Percentiles rank a stretch among this genome's conserved stretches.
Conservation (phyloP, 2,329 filamentous ascomycete genomes). For the Gaeumannomyces tritici region DNA sequence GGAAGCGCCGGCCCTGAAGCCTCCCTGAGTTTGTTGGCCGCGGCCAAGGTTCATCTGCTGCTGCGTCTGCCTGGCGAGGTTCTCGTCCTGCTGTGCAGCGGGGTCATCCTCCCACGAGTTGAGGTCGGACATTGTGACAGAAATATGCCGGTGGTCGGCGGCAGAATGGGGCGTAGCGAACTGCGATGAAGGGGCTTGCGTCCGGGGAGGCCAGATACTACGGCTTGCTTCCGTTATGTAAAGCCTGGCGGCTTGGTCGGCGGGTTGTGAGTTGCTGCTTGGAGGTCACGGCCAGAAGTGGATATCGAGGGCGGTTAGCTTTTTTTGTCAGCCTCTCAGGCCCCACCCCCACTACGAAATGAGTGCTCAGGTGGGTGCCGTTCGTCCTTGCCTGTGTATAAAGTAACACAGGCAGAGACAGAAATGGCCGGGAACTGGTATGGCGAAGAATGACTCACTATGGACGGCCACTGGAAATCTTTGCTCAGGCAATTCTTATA, state of each 20-base stretch:
- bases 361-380: background rate
- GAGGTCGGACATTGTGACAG: conserved; percentile 65
- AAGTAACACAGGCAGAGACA: no score
- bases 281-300: background rate
- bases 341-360: background rate
- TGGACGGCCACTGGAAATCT: background rate
- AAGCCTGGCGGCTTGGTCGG: no score
- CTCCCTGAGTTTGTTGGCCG: conserved; percentile 25
- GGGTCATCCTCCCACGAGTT: conserved; percentile 94
- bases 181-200: background rate
- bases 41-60: conserved; percentile 64
- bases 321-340: background rate
- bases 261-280: background rate
- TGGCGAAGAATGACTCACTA: background rate
- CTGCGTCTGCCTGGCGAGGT: conserved; percentile 66
- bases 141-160: background rate
- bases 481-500: background rate
- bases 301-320: background rate
- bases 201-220: background rate
- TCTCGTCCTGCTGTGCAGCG: conserved; percentile 60
- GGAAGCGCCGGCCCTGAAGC: conserved; percentile 58
- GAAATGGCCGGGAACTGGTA: background rate
- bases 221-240: background rate
- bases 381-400: background rate
- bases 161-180: background rate